Conservation (phyloP, 2,329 filamentous ascomycete species). For the Xylaria sp. region DNA sequence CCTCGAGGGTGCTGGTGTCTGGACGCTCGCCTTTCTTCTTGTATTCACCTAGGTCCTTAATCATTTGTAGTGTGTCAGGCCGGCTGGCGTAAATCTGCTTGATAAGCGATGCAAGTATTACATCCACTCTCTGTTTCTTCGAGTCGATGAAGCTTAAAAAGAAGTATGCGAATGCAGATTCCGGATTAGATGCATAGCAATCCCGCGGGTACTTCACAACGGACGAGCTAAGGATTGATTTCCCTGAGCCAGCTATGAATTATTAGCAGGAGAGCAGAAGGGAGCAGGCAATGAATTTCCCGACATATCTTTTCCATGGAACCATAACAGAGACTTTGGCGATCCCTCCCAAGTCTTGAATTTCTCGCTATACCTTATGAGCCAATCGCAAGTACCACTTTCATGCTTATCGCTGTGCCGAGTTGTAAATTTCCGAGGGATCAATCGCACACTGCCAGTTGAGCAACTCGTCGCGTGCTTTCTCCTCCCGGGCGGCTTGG, state of each 20-base stretch:
- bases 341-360: constrained; percentile 14
- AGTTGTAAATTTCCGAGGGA: constrained; percentile 13
- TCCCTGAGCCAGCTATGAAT: constrained; percentile 13
- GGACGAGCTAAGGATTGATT: constrained; percentile 20
- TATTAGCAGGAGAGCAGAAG: not conserved
- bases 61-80: not conserved
- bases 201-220: constrained; percentile 3
- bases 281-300: not conserved
- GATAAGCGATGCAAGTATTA: constrained; percentile 9
- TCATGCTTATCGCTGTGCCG: constrained; percentile 7
- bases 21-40: constrained; percentile 5
- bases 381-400: constrained; percentile 12
- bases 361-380: not conserved
- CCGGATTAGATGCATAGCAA: not conserved
- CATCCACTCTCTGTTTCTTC: not conserved
- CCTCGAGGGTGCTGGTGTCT: constrained; percentile 7
- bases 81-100: constrained; percentile 11
- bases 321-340: constrained; percentile 13
- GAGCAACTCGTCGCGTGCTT: not conserved
- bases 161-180: constrained; percentile 19
- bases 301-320: constrained; percentile 14
- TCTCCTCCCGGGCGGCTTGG: not conserved
- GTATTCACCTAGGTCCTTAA: not conserved
- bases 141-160: constrained; percentile 17
- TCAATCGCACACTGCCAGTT: constrained; percentile 4